Conservation (phyloP, 176 grass and related monocot species). For the Bromus sterilis region DNA sequence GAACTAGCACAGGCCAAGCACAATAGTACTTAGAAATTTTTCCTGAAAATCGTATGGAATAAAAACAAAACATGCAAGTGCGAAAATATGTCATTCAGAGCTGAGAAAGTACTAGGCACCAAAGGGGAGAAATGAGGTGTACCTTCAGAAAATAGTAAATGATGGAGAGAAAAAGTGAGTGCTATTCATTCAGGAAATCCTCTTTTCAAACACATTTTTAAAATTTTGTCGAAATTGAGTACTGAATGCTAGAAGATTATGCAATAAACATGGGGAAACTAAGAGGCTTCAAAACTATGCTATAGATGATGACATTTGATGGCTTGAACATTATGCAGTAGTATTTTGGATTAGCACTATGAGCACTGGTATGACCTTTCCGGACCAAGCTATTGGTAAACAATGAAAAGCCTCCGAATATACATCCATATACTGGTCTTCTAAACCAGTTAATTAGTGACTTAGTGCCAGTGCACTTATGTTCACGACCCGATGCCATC, state of each 20-base stretch:
- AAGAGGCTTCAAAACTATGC: background rate
- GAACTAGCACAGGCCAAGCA: background rate
- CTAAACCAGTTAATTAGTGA: background rate
- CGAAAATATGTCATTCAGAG: conserved; percentile 10
- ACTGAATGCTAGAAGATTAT: background rate
- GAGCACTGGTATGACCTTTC: background rate
- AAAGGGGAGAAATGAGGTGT: background rate
- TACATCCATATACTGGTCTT: background rate
- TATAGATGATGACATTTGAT: background rate
- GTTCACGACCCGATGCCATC: background rate
- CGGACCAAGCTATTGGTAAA: conserved; percentile 2
- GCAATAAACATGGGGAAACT: background rate
- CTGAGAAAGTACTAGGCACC: background rate
- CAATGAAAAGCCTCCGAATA: background rate
- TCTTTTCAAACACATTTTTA: background rate
- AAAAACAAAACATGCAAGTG: background rate
- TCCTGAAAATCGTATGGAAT: background rate
- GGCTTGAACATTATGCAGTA: background rate
- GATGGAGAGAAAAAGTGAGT: background rate
- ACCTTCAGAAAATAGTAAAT: background rate
- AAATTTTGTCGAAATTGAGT: background rate
- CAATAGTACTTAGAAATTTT: background rate
- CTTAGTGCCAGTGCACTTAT: background rate
- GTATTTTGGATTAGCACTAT: background rate
- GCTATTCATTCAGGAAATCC: background rate